Evolutionary conservation across 2,329 filamentous ascomycete species (phyloP).

Genomic region (Verticillium longisporum): DNA sequence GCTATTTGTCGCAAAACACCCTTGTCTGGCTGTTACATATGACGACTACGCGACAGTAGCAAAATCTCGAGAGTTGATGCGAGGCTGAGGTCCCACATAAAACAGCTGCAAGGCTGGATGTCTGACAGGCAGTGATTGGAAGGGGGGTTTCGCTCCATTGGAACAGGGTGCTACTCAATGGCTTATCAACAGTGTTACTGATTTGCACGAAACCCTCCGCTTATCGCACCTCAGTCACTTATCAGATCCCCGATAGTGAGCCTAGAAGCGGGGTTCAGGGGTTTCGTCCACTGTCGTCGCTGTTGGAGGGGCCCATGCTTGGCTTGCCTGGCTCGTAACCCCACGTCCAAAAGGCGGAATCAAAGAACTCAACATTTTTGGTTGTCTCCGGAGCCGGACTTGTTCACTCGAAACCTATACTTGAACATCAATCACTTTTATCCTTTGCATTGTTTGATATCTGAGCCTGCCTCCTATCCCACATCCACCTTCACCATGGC

Average conservation of each 20-base stretch:
- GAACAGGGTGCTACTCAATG: not conserved
- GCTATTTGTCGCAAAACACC: not conserved
- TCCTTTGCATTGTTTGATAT: not conserved
- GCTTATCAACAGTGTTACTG: not conserved
- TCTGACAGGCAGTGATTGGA: not conserved
- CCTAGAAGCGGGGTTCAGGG: not conserved
- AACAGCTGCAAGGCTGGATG: conserved; percentile 10
- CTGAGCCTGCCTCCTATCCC: not conserved
- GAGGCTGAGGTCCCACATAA: conserved; percentile 6
- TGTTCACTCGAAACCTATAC: not conserved
- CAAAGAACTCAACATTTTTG: not conserved
- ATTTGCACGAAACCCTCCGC: not conserved
- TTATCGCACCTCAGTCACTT: not conserved
- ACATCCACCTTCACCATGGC: conserved; percentile 52
- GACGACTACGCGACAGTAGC: conserved; percentile 7
- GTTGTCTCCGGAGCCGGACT: not conserved
- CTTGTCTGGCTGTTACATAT: not conserved
- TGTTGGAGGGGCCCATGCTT: not conserved
- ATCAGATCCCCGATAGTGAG: not conserved
- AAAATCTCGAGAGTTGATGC: conserved; percentile 10
- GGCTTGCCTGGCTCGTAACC: not conserved
- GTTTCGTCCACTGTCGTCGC: not conserved
- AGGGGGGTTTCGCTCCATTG: not conserved
- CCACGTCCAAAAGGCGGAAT: not conserved
- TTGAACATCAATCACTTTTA: not conserved